These are phyloP conservation scores for Neopestalotiopsis clavispora DNA, from an alignment of 2,329 filamentous ascomycete species.

Conservation along the genomic window DNA sequence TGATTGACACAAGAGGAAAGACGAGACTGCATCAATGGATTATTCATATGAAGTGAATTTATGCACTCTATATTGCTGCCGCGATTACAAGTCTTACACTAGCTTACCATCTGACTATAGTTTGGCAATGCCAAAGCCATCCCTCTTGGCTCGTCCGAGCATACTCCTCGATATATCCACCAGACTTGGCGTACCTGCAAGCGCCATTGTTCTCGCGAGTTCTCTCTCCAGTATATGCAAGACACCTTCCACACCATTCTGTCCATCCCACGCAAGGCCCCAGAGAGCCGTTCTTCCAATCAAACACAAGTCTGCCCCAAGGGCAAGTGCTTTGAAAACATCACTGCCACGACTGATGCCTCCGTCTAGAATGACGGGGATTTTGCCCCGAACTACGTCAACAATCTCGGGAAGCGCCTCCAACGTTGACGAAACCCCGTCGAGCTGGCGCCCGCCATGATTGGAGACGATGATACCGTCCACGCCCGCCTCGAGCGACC, in stretches of 20 bases:
- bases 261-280: slow-evolving; percentile 15
- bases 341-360: slow-evolving; percentile 16
- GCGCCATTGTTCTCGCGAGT: slow-evolving; percentile 22
- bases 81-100: not conserved
- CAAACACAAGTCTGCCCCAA: slow-evolving; percentile 24
- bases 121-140: slow-evolving; percentile 6
- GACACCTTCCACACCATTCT: slow-evolving; percentile 2
- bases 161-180: slow-evolving; percentile 6
- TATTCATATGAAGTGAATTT: no score
- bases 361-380: slow-evolving; percentile 37
- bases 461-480: slow-evolving; percentile 50
- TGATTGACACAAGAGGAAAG: no score
- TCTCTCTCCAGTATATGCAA: slow-evolving; percentile 21
- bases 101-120: not conserved
- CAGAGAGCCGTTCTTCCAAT: slow-evolving; percentile 22
- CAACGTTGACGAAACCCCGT: slow-evolving; percentile 48
- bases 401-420: slow-evolving; percentile 48
- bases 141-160: not conserved
- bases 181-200: slow-evolving; percentile 13
- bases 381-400: slow-evolving; percentile 49
- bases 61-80: no score
- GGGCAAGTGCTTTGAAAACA: slow-evolving; percentile 25
- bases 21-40: no score
- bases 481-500: slow-evolving; percentile 41
- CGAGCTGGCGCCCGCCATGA: slow-evolving; percentile 52